Base-by-base conservation (phyloP, 371 early-diverging fungal genomes). In the Lichtheimia ramosa region DNA sequence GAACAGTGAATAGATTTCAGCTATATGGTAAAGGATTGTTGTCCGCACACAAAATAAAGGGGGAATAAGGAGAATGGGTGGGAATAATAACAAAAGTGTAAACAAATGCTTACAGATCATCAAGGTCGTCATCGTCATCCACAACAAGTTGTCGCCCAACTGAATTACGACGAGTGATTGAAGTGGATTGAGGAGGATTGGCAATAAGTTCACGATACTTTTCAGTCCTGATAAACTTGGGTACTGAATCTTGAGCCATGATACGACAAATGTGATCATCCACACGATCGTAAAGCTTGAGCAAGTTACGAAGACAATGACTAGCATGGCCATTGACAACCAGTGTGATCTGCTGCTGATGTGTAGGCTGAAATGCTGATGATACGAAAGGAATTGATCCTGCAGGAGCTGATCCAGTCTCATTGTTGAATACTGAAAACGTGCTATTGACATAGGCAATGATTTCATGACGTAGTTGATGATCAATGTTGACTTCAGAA, bases 181-280 rank as follows among this genome's bases (percentile, higher is more conserved):
- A 18, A 46, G n/a, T 10, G 21, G 46, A 21, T 21, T n/a, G 48
- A 13, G 60, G 52, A 39, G 51, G 46, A 24, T 57, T 50, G 23
- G 51, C 42, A 13, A 62, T 51, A 16, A 66, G 41, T 34, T 58
- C 63, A 16, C 68, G 70, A 61, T 91, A 91, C 62, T 77, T 74
- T 34, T 84, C 83, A 1, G 89, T 89, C 63, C 79, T 86, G 15
- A 84, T 70, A 65, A 89, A 91, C 73, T 88, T 89, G 0, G 91
- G 89, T 16, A 89, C 86, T 7, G 89, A 89, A 56, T 91, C 91
- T 7, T 84, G 83, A 13, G 91, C 89, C 87, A 89, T 86, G 14
- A 91, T 70, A 25, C 83, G 71, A 71, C 87, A 91, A 51, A 89
- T 86, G 50, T 89, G 89, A 14, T 87, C 86, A 56, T 89, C 82